Evolutionary conservation across 164 flowering plant genomes (phyloP), one percentile per base, ranked within the genome.

Genomic region (Chimonanthus praecox): DNA sequence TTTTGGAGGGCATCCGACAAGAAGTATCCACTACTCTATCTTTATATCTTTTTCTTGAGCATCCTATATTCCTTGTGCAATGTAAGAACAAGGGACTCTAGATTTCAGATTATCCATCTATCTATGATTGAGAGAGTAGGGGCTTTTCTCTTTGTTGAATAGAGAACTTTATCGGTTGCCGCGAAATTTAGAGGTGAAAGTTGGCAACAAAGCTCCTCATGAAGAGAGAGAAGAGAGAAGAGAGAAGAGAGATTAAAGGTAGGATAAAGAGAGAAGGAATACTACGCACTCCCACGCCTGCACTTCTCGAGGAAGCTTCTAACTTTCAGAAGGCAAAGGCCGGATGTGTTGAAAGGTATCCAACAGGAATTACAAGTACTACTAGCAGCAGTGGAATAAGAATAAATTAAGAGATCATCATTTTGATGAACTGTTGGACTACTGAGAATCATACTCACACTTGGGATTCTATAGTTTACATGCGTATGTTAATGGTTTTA

Each of bases 1-100:
- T 74, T 77, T 45, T 20, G 49, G 67, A 70, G 71, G 75, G 82
- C 79, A 80, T 68, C 85, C 85, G 89, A 87, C 92, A 84, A 67
- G 78, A 70, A 81, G 89, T 78, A 86, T 85, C 83, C 74, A 64
- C 70, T 65, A 4, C 75, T 61, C 62, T 71, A 75, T 83, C 75
- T 78, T 62, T 61, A 47, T 58, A 63, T 62, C 76, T 73, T 18
- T 71, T 33, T 33, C 33, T 33, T 33, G 33, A 33, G 64, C 71
- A 65, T 49, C 11, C n/a, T 51, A 67, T 72, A 75, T 73, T 78
- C 79, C 67, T 66, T 73, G 64, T 60, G 72, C 67, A 50, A 71
- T 72, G 51, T 73, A 69, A 68, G 18, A 54, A 5, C 7, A 66
- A 66, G 33, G 33, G 33, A 1, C 33, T 33, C 33, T 33, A 33